A percentile compares a stretch with the other conserved stretches of the same genome.
These are phyloP conservation scores for Candida alai DNA, from an alignment of 805 yeast genomes.

Conservation along the genomic window DNA sequence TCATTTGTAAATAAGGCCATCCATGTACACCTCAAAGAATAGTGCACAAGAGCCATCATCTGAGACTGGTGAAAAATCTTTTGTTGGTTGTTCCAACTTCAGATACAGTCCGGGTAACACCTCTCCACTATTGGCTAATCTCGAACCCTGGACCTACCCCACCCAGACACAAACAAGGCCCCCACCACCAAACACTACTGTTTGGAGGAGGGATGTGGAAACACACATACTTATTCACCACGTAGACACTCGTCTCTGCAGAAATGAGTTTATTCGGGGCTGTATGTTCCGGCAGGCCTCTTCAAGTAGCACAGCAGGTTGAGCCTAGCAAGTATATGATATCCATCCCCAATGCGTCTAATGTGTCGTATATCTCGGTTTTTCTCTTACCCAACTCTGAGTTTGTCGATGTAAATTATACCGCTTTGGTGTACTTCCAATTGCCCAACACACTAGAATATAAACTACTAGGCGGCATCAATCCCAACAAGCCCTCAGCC, in stretches of 20 bases:
- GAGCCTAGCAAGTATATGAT: constrained; percentile 66
- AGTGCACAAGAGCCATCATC: too few relatives aligned
- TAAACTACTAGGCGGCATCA: constrained; percentile 61
- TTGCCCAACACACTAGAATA: constrained; percentile 61
- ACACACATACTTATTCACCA: too few relatives aligned
- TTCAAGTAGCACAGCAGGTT: constrained; percentile 57
- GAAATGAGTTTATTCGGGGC: constrained; percentile 64
- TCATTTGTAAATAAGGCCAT: too few relatives aligned
- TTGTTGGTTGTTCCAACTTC: too few relatives aligned
- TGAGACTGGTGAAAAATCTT: too few relatives aligned
- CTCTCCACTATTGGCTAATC: too few relatives aligned
- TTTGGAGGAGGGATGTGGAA: too few relatives aligned
- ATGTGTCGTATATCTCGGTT: constrained; percentile 73
- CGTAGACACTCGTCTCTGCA: background rate
- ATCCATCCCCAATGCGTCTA: constrained; percentile 57
- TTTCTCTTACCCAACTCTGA: constrained; percentile 82
- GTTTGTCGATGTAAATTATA: constrained; percentile 56
- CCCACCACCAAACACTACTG: too few relatives aligned
- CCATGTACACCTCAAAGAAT: too few relatives aligned
- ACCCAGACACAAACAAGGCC: too few relatives aligned
- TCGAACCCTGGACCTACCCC: too few relatives aligned
- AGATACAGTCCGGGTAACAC: too few relatives aligned
- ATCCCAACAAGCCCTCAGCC: constrained; percentile 77
- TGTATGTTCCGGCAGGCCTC: constrained; percentile 69
- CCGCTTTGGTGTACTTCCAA: constrained; percentile 88